Base-by-base conservation (phyloP, 352 stramenopile genomes). In the Globisporangium apiculatum region DNA sequence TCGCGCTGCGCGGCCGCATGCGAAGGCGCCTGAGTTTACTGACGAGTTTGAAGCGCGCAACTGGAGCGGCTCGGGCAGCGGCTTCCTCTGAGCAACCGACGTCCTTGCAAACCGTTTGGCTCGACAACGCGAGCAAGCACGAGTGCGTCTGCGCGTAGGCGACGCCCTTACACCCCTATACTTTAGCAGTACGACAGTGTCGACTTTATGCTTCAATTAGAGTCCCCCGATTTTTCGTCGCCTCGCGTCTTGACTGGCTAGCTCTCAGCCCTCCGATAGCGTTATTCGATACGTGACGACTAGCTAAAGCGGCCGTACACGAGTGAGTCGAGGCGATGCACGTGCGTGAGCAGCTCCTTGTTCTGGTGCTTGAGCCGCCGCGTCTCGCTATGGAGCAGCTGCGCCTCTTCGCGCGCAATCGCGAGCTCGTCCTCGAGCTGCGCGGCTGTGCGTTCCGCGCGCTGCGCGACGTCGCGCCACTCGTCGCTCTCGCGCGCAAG, bases 221-320 rank as follows among this genome's bases (percentile, higher is more conserved):
- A 31, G 24, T 31, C 24, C 24, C 24, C 24, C 24, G 24, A 31
- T 31, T 31, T 31, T 31, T 31, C 24, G 24, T 31, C 24, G 24
- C 24, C 3, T 31, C 24, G 24, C 24, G 24, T 31, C 24, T 31
- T 31, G 24, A 31, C 24, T 31, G 24, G 2, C 24, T 31, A 31
- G 24, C 24, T 31, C 24, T 31, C 24, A 31, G 24, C 24, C 24
- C 24, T 31, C 24, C 24, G 24, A 31, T 31, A 2, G 24, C 24
- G 24, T 3, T 31, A 31, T 31, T 31, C 24, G 24, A 31, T 31
- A 31, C 24, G 24, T 31, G 24, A 31, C 24, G 24, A 31, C 10
- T 11, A 12, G 73, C 72, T 89, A 66, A 92, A 90, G 2, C 79
- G 78, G 1, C 79, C 79, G 57, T 91, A 89, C 46, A 91, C 79